A percentile compares a stretch with the other conserved stretches of the same genome.
phyloP scores from a whole-genome alignment of 495 filamentous ascomycete genomes.

The Cladorrhinum samala region DNA sequence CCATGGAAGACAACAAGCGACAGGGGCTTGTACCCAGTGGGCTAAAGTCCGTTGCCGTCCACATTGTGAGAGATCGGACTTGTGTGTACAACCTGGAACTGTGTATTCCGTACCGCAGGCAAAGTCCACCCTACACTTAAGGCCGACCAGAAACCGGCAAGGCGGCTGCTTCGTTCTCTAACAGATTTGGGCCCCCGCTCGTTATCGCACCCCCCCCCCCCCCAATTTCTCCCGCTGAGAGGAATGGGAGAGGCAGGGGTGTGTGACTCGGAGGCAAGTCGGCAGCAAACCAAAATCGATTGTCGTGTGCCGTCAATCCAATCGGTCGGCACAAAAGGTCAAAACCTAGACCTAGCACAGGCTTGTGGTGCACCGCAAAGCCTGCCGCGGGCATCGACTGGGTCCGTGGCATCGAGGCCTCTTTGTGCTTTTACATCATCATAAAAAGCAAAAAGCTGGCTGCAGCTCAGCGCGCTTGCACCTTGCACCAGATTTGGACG shows the following conservation, averaged over 20 bases:
- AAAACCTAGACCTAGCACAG: too few species aligned
- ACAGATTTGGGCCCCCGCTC: conserved; percentile 9
- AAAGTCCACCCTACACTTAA: background rate
- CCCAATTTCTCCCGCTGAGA: background rate
- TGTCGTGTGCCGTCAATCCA: background rate
- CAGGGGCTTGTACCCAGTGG: conserved; percentile 11
- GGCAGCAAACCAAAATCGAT: background rate
- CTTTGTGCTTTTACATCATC: too few species aligned
- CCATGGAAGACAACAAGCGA: conserved; percentile 17
- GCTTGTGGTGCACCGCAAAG: too few species aligned
- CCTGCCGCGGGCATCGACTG: too few species aligned
- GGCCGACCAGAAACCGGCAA: conserved; percentile 1
- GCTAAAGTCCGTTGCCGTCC: conserved; percentile 7
- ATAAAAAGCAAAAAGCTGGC: too few species aligned
- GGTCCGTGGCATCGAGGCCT: too few species aligned
- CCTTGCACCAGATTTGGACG: conserved; percentile 1
- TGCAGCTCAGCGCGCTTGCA: background rate
- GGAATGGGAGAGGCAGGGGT: background rate
- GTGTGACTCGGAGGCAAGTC: background rate
- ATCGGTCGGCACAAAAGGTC: background rate
- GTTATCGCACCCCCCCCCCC: background rate
- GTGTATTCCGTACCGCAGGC: background rate
- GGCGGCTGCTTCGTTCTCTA: conserved; percentile 3
- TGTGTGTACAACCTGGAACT: background rate
- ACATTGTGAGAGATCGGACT: background rate